phyloP scores from a whole-genome alignment of 2,329 filamentous ascomycete species.

The Pseudocercospora crystallina region DNA sequence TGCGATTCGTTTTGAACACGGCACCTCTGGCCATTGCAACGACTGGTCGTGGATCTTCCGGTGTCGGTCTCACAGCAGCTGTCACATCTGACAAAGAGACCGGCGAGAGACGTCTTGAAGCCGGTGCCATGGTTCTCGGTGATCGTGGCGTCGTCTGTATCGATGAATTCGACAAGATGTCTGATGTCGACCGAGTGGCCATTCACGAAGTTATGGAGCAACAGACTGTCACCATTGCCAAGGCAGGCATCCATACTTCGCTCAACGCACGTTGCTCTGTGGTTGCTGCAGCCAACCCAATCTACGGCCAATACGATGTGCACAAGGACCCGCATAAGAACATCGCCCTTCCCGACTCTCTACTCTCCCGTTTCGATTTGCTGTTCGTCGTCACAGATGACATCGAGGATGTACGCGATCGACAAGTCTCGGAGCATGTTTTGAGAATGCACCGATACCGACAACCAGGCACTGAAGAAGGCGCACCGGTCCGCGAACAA shows the following conservation, averaged over 20 bases:
- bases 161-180: constrained; percentile 99
- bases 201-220: constrained; percentile 99
- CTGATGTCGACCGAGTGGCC: constrained; percentile 92
- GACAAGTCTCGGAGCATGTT: constrained; percentile 92
- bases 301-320: constrained; percentile 96
- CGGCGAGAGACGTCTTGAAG: constrained; percentile 88
- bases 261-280: constrained; percentile 96
- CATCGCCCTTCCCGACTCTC: constrained; percentile 92
- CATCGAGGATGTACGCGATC: constrained; percentile 89
- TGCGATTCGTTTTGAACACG: constrained; percentile 96
- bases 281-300: constrained; percentile 92
- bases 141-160: constrained; percentile 98
- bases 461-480: constrained; percentile 88
- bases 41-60: constrained; percentile 89
- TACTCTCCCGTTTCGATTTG: constrained; percentile 97
- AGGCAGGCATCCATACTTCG: constrained; percentile 96
- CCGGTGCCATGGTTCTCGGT: constrained; percentile 97
- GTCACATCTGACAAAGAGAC: constrained; percentile 98
- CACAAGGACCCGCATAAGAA: constrained; percentile 99
- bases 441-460: constrained; percentile 96
- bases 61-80: constrained; percentile 94
- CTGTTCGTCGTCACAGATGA: constrained; percentile 97
- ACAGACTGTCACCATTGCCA: constrained; percentile 97
- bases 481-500: constrained; percentile 88
- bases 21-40: constrained; percentile 95